A percentile compares a stretch with the other conserved stretches of the same genome.
Evolutionary conservation across 257 asterid species (phyloP).

Genomic region (Primulina tabacum): DNA sequence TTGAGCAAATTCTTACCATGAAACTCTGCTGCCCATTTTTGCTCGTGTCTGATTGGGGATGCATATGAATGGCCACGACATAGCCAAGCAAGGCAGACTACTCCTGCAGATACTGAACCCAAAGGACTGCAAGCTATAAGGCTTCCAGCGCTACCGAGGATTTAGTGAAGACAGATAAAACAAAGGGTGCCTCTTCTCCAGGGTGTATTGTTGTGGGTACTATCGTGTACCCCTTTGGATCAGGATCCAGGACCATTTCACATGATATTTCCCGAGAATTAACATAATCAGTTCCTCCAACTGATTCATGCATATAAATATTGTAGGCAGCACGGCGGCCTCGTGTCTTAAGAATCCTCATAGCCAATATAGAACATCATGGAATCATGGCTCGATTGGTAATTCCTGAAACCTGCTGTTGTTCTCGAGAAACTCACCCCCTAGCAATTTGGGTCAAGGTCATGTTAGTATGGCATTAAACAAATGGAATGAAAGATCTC

Average conservation of each 20-base stretch:
- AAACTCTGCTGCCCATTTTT: constrained; percentile 9
- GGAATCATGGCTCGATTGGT: constrained; percentile 91
- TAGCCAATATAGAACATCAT: constrained; percentile 97
- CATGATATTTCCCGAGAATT: constrained; percentile 98
- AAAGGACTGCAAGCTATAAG: constrained; percentile 41
- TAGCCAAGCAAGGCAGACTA: constrained; percentile 19
- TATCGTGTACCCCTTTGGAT: constrained; percentile 97
- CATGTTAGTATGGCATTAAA: constrained; percentile 16
- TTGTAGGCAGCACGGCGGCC: constrained; percentile 96
- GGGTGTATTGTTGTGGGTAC: constrained; percentile 98
- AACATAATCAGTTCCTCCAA: constrained; percentile 97
- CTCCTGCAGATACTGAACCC: constrained; percentile 23
- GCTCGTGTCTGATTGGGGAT: constrained; percentile 16
- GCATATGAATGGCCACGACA: constrained; percentile 25
- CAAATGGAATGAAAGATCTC: constrained; percentile 2
- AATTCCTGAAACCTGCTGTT: constrained; percentile 89
- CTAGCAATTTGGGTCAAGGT: constrained; percentile 31
- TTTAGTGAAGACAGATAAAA: constrained; percentile 91
- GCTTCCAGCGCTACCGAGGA: constrained; percentile 84
- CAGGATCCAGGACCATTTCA: constrained; percentile 99
- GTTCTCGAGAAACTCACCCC: constrained; percentile 99
- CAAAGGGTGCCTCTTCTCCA: constrained; percentile 99
- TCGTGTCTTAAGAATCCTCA: constrained; percentile 96
- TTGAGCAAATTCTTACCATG: constrained; percentile 31
- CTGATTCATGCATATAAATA: constrained; percentile 94